Base-by-base conservation (phyloP, 73 alveolate genomes). In the Tetrahymena elliotti region DNA sequence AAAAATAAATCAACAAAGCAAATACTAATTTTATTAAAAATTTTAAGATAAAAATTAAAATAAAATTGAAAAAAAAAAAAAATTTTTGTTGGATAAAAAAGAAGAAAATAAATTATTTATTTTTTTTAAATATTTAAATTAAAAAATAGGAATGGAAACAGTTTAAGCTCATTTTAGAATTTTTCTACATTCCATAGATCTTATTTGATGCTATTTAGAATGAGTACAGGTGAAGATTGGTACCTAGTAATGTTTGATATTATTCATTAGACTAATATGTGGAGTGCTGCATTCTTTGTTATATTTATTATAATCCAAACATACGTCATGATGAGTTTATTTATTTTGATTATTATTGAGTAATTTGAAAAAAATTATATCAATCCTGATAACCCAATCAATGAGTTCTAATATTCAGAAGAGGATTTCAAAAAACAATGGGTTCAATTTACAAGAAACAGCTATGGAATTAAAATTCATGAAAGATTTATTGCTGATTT, bases 171-270 rank as follows among this genome's bases (percentile, higher is more conserved):
- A 38, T 98, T 96, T 93, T 96, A 93, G 93, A 98, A 98, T 94
- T 98, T 98, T 93, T 84, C 93, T 24, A 97, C 98, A 84, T 98
- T 98, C 95, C 99, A 98, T 31, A 52, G 93, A 40, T 97, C 99
- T 15, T 97, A 98, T 97, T 93, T 98, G 13, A 53, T 98, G 34
- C 96, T 98, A 22, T 97, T 98, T 83, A 82, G 99, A 92, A 95
- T 96, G 95, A 97, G 99, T 13, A 98, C 99, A n/a, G 99, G 99
- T 38, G 99, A 98, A 93, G 99, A 98, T 95, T 98, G 99, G 99
- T 94, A 95, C 36, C 47, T 68, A 27, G 95, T 98, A 0, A 98
- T 98, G 99, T 96, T 84, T 95, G 98, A 96, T 39, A 94, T 95
- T 9, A 95, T 84, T 94, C 53, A 33, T 38, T 68, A 53, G 38